Evolutionary conservation across 768 basidiomycete species (phyloP), one percentile per base, ranked within the genome.

Genomic region (Pisolithus microcarpus): DNA sequence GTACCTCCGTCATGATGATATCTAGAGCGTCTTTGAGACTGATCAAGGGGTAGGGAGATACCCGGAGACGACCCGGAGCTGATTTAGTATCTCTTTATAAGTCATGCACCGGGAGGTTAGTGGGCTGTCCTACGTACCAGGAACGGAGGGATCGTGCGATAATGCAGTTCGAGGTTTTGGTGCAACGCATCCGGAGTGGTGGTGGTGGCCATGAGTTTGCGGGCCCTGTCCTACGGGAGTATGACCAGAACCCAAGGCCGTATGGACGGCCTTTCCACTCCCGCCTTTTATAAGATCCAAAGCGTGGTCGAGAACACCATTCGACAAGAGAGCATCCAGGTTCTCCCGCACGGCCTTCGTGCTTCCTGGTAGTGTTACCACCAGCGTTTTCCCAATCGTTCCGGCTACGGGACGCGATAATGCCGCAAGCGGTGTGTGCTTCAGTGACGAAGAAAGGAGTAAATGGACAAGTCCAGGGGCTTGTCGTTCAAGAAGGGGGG

Each of bases 361-460:
- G 58, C 87, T 90, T 3, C 91, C 91, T 0, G 91, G 92, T 9
- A 94, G 80, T 0, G 88, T 91, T 18, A 87, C 74, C 23, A 95
- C 70, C 19, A 95, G 74, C 0, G 82, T 84, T 47, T 74, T 74
- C 23, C 70, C 73, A 53, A 83, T 67, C 7, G 81, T 85, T 3
- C 91, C 91, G 4, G 87, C 89, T 15, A 92, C 74, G 1, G 91
- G 91, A 6, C 91, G 80, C 3, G 90, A 85, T 15, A 95, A 75
- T 0, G 88, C 86, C 4, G 88, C 91, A 30, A 91, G 70, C 1
- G 85, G 84, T 0, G 91, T 94, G 50, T 85, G 75, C 51, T 77
- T 71, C 28, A 94, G 65, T 0, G 90, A 91, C 8, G 77, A 63
- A 2, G 81, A 72, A 19, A 92, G 64, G 54, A 93, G 66, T 21